Conservation (phyloP, 768 basidiomycete species). For the Lentinula sp. region DNA sequence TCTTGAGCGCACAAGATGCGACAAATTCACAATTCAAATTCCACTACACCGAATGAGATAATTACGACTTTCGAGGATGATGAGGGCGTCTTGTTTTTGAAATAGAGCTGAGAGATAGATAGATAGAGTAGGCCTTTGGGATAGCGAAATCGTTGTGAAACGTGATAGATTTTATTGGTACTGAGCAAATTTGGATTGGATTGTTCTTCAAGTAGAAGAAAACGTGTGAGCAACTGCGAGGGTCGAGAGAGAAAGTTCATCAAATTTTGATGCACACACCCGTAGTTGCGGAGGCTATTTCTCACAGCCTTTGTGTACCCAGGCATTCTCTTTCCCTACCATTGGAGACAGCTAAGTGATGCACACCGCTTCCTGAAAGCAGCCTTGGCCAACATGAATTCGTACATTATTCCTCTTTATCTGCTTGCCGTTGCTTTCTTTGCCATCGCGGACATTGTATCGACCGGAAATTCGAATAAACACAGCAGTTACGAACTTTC, state of each 20-base stretch:
- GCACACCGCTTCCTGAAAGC: neutral
- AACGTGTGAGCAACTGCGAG: neutral
- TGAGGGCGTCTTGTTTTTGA: too few species aligned
- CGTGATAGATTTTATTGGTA: too few species aligned
- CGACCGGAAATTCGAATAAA: neutral
- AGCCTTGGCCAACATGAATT: neutral
- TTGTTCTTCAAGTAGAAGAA: neutral
- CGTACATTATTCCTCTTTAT: neutral
- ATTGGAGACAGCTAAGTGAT: neutral
- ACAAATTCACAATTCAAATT: too few species aligned
- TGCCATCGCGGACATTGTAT: neutral
- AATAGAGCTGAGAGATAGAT: too few species aligned
- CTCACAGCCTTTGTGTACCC: neutral
- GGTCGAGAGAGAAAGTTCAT: neutral
- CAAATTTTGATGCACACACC: neutral
- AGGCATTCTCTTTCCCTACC: neutral
- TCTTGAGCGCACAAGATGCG: too few species aligned
- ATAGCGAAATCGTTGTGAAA: too few species aligned
- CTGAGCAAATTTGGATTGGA: neutral
- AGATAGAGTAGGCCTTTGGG: too few species aligned
- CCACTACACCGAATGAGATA: too few species aligned
- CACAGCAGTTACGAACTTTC: neutral
- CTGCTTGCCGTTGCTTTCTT: neutral
- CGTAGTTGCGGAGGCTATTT: neutral
- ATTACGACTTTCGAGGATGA: too few species aligned